Evolutionary conservation across 1,284 basidiomycete species (phyloP).

Genomic region (Athelia psychrophila): DNA sequence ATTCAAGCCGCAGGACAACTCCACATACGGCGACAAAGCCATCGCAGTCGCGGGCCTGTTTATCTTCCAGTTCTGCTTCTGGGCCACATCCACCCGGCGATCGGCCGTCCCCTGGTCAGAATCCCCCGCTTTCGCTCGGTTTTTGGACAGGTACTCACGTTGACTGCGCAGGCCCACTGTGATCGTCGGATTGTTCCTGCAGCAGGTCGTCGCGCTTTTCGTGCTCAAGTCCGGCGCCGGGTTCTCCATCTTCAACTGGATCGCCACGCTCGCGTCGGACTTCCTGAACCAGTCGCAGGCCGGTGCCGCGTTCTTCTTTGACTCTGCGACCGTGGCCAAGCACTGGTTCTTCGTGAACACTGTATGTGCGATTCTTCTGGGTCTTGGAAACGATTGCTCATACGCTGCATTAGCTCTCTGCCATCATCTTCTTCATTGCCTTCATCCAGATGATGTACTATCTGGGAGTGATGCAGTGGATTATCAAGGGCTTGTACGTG

Average conservation of each 20-base stretch:
- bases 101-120: conserved; percentile 63
- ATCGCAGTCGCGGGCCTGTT: conserved; percentile 80
- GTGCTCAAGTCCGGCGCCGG: conserved; percentile 82
- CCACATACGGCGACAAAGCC: conserved; percentile 71
- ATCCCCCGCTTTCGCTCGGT: conserved; percentile 6
- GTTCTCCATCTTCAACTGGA: conserved; percentile 79
- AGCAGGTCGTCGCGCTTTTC: conserved; percentile 83
- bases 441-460: conserved; percentile 88
- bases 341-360: conserved; percentile 83
- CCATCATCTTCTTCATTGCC: conserved; percentile 87
- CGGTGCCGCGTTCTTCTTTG: conserved; percentile 81
- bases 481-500: conserved; percentile 75
- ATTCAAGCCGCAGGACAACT: conserved; percentile 56
- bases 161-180: conserved; percentile 65
- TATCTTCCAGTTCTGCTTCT: conserved; percentile 76
- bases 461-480: conserved; percentile 86
- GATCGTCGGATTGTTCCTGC: conserved; percentile 80
- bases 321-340: conserved; percentile 53
- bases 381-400: background rate
- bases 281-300: conserved; percentile 62
- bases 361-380: conserved; percentile 34
- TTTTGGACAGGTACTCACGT: background rate
- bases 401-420: conserved; percentile 45
- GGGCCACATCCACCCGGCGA: conserved; percentile 57
- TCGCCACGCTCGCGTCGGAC: conserved; percentile 72